phyloP scores from a whole-genome alignment of 139 green algal genomes.

The Zygnema cylindricum region DNA sequence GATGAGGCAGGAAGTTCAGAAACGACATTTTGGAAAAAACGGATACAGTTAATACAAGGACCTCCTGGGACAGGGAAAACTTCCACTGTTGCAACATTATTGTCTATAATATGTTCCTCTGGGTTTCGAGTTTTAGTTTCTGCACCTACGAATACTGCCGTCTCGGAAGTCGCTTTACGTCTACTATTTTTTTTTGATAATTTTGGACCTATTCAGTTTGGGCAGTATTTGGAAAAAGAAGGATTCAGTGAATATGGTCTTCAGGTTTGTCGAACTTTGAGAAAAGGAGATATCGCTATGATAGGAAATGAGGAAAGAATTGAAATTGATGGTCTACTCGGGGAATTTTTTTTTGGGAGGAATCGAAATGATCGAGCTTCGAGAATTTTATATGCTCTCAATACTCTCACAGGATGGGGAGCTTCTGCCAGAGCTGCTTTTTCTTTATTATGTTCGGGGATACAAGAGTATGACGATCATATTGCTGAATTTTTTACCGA shows the following conservation, averaged over 20 bases:
- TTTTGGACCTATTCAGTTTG: no score
- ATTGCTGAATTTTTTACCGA: no score
- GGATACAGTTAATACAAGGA: constrained; percentile 51
- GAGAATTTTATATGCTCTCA: not conserved
- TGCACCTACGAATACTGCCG: constrained; percentile 55
- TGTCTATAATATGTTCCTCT: not conserved
- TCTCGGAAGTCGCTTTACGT: constrained; percentile 35
- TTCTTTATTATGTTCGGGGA: not conserved
- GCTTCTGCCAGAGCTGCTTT: not conserved
- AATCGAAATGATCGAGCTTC: not conserved
- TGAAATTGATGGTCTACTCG: not conserved
- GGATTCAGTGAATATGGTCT: not conserved
- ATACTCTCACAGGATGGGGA: not conserved
- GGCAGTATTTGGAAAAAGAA: not conserved
- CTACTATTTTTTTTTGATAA: no score
- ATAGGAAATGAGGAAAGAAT: constrained; percentile 1
- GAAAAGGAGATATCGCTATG: constrained; percentile 9
- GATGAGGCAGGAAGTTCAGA: not conserved
- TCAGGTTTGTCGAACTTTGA: no score
- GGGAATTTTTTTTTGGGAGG: not conserved
- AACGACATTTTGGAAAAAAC: not conserved
- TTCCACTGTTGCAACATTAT: constrained; percentile 9
- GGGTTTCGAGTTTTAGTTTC: constrained; percentile 42
- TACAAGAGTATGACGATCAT: not conserved
- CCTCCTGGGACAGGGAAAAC: constrained; percentile 60